phyloP scores from a whole-genome alignment of 768 basidiomycete genomes.

The Pisolithus marmoratus region DNA sequence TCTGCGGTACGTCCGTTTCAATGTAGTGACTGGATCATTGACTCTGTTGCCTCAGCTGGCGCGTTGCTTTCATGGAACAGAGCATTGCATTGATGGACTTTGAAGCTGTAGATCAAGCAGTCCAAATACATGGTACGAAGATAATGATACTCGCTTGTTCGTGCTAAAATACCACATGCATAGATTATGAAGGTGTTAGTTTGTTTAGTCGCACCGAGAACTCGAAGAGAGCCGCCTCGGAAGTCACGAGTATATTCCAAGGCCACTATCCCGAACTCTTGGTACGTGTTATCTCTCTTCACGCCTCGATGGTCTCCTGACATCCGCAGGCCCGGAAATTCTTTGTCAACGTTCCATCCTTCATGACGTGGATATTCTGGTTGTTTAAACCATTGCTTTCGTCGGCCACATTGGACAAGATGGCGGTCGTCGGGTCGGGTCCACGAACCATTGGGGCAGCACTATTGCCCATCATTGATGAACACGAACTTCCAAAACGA shows the following conservation, averaged over 20 bases:
- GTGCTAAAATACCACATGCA: background rate
- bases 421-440: slow-evolving; percentile 70
- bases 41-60: slow-evolving; percentile 49
- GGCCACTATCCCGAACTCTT: slow-evolving; percentile 77
- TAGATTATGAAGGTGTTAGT: slow-evolving; percentile 74
- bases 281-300: slow-evolving; percentile 30
- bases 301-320: background rate
- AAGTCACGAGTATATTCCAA: slow-evolving; percentile 70
- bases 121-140: slow-evolving; percentile 63
- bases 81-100: slow-evolving; percentile 63
- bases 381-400: slow-evolving; percentile 70
- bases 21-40: background rate
- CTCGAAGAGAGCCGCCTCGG: slow-evolving; percentile 71
- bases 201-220: slow-evolving; percentile 62
- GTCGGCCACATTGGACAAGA: slow-evolving; percentile 71
- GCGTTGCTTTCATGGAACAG: slow-evolving; percentile 72
- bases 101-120: slow-evolving; percentile 60
- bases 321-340: slow-evolving; percentile 58
- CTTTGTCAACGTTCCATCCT: slow-evolving; percentile 74
- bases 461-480: slow-evolving; percentile 51
- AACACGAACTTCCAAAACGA: slow-evolving; percentile 53
- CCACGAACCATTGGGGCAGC: slow-evolving; percentile 52
- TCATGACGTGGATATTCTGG: slow-evolving; percentile 84
- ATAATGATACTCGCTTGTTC: too few relatives aligned
- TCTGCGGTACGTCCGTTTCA: slow-evolving; percentile 46